Evolutionary conservation across 2,329 filamentous ascomycete genomes (phyloP), one percentile per base, ranked within the genome.

Genomic region (Metarhizium humberi): DNA sequence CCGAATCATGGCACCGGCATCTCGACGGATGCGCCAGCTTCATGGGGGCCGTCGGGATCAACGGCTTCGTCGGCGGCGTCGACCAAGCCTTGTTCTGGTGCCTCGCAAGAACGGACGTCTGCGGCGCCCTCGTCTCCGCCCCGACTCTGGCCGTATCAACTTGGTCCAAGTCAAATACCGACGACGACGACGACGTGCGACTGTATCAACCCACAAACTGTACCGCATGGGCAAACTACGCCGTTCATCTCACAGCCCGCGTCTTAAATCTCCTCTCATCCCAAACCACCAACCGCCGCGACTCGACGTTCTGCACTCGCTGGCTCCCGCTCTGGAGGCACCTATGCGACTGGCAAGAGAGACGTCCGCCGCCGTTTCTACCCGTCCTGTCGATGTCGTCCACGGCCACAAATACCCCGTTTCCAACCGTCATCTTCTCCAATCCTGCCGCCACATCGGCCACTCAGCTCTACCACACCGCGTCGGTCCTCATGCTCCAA

Each of bases 21-120:
- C 69, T 80, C 0, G 77, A 80, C 57, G 77, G 77, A 0, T 80
- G 77, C 57, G 76, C 78, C 4, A 74, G 72, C 52, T 64, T 80
- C 0, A 75, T 80, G 58, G 71, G 78, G 58, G 73, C 77, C 0
- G 73, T 75, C 3, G 75, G 73, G 1, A 77, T 79, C 45, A 75
- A 78, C 58, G 77, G 78, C 0, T 78, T 79, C 56, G 73, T 72
- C 0, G 76, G 75, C 0, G 75, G 75, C 3, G 67, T 77, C 3
- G 70, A 78, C 16, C 73, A 79, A 60, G 76, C 77, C 2, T 63
- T 80, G 0, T 80, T 80, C 56, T 80, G 78, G 78, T 78, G 75
- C 55, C 80, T 79, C 63, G 77, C 76, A 0, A 70, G 77, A 7
- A 80, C 80, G 77, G 76, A 79, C 59, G 73, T 79, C 29, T 79